phyloP scores from a whole-genome alignment of 768 basidiomycete species.

The Mycena rosella region DNA sequence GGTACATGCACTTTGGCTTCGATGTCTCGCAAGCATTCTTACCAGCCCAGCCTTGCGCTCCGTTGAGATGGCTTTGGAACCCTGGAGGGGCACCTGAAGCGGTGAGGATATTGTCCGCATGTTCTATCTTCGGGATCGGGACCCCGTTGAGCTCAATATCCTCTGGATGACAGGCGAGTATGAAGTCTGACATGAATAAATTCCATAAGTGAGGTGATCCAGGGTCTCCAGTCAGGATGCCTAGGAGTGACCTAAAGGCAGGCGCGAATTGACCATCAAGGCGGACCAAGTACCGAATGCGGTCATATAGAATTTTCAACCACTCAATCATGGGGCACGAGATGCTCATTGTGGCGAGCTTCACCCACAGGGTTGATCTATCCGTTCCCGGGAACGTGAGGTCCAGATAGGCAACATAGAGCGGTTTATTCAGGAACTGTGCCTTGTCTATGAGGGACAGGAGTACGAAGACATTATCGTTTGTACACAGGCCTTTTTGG shows the following conservation, averaged over 20 bases:
- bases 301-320: no score
- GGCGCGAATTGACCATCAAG: no score
- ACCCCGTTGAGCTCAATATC: not conserved
- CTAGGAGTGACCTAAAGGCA: no score
- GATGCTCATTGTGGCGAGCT: constrained; percentile 1
- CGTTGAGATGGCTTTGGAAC: constrained; percentile 17
- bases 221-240: no score
- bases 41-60: no score
- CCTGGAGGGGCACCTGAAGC: not conserved
- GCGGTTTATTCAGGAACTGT: not conserved
- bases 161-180: not conserved
- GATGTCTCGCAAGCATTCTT: no score
- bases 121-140: not conserved
- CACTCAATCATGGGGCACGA: not conserved
- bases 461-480: constrained; percentile 11
- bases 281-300: no score
- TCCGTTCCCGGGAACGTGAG: no score
- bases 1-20: no score
- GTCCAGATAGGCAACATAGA: constrained; percentile 5
- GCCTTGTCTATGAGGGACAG: not conserved
- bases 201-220: not conserved
- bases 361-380: constrained; percentile 15
- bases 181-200: not conserved
- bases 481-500: not conserved
- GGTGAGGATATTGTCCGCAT: constrained; percentile 13